Percentiles rank a stretch among this genome's conserved stretches.
These are phyloP conservation scores for Stagonosporopsis rhizophila DNA, from an alignment of 2,329 filamentous ascomycete genomes.

Conservation along the genomic window DNA sequence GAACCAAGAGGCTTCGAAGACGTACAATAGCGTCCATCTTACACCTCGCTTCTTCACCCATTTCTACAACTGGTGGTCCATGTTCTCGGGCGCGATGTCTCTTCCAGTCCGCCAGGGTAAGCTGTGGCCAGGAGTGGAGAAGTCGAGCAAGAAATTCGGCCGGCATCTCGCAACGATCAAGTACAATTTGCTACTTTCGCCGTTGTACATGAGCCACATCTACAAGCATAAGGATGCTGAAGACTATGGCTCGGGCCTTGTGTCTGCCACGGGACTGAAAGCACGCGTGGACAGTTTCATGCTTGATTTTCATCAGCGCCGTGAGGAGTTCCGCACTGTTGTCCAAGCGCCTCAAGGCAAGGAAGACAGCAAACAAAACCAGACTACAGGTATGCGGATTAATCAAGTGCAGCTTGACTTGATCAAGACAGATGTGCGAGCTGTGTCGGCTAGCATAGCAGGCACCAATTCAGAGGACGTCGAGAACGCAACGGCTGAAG, in stretches of 20 bases:
- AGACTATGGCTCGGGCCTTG: slow-evolving; percentile 77
- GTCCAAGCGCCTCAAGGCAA: slow-evolving; percentile 68
- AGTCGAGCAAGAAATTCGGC: slow-evolving; percentile 98
- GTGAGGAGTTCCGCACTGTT: slow-evolving; percentile 87
- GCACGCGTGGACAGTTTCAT: slow-evolving; percentile 96
- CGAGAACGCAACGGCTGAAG: slow-evolving; percentile 69
- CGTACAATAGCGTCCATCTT: slow-evolving; percentile 96
- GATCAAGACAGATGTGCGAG: slow-evolving; percentile 87
- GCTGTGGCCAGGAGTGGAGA: slow-evolving; percentile 90
- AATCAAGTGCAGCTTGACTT: slow-evolving; percentile 94
- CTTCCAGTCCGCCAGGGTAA: slow-evolving; percentile 90
- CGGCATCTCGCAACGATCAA: slow-evolving; percentile 98
- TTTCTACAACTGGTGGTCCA: slow-evolving; percentile 97
- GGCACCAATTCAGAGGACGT: slow-evolving; percentile 81
- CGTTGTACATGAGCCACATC: slow-evolving; percentile 92
- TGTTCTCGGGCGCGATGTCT: slow-evolving; percentile 94
- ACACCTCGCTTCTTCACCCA: slow-evolving; percentile 97
- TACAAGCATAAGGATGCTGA: slow-evolving; percentile 98
- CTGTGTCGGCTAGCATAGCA: slow-evolving; percentile 87
- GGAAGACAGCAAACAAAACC: slow-evolving; percentile 72
- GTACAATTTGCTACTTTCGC: slow-evolving; percentile 91
- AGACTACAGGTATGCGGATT: slow-evolving; percentile 93
- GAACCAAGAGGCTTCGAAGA: slow-evolving; percentile 77
- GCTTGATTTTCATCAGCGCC: slow-evolving; percentile 91
- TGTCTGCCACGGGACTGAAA: slow-evolving; percentile 95